Conservation (phyloP, 2,329 filamentous ascomycete genomes). For the Monosporascus ibericus region DNA sequence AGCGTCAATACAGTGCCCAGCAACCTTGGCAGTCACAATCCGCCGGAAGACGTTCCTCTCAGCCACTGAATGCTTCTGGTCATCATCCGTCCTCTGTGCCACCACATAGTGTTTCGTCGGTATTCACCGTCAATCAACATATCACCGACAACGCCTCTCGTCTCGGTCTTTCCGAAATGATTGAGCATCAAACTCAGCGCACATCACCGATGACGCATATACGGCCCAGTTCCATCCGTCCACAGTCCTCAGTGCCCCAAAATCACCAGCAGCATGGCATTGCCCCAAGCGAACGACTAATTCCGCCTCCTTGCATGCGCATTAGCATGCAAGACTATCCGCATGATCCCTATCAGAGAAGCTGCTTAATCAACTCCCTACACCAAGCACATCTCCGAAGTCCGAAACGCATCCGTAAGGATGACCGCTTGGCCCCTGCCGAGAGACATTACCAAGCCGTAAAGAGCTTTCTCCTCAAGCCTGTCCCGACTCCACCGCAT, state of each 20-base stretch:
- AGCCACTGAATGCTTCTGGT: neutral
- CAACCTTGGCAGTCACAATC: neutral
- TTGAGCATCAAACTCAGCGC: neutral
- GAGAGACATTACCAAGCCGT: constrained; percentile 53
- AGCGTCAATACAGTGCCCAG: neutral
- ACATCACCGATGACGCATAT: neutral
- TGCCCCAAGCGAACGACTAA: constrained; percentile 9
- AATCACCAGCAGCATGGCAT: neutral
- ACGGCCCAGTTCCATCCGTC: constrained; percentile 2
- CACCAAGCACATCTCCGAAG: constrained; percentile 44
- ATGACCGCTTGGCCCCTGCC: constrained; percentile 2
- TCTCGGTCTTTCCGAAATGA: neutral
- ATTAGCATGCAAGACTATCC: constrained; percentile 32
- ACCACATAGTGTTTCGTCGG: constrained; percentile 4
- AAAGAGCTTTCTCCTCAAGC: constrained; percentile 42
- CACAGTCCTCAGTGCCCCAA: neutral
- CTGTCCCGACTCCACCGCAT: constrained; percentile 32
- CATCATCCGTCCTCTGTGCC: neutral
- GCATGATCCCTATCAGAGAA: constrained; percentile 32
- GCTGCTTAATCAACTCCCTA: constrained; percentile 36
- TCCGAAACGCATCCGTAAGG: constrained; percentile 33
- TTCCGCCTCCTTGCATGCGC: constrained; percentile 12
- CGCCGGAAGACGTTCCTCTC: neutral
- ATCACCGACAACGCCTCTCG: neutral
- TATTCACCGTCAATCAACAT: neutral